A percentile compares a stretch with the other conserved stretches of the same genome.
Conservation (phyloP, 257 asterid genomes). For the Oldenlandia corymbosa region DNA sequence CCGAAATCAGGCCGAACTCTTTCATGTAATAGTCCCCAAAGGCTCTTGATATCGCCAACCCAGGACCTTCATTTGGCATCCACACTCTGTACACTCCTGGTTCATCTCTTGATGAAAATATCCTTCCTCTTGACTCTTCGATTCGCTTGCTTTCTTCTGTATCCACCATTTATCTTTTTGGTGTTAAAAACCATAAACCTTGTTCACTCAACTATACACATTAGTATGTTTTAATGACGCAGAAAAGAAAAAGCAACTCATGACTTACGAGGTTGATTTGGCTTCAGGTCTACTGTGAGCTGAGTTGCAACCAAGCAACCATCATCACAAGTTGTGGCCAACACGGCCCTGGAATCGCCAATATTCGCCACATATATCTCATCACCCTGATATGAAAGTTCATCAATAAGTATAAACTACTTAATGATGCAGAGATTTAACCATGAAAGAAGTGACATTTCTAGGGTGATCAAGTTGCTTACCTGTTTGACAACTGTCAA, state of each 20-base stretch:
- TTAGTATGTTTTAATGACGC: too few species aligned
- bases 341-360: constrained; percentile 77
- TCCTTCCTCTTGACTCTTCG: constrained; percentile 47
- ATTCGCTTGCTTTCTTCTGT: constrained; percentile 67
- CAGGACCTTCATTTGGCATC: constrained; percentile 78
- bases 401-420: not conserved
- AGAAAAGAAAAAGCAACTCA: not conserved
- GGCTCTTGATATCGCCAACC: constrained; percentile 73
- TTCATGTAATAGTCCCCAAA: constrained; percentile 71
- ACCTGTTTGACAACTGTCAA: constrained; percentile 65
- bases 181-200: too few species aligned
- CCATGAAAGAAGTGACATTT: too few species aligned
- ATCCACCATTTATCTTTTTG: too few species aligned
- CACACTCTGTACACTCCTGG: constrained; percentile 68
- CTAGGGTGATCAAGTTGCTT: too few species aligned
- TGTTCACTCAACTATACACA: too few species aligned
- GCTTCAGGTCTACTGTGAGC: constrained; percentile 76
- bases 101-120: constrained; percentile 51
- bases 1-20: constrained; percentile 74
- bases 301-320: constrained; percentile 52
- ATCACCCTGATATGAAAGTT: constrained; percentile 45
- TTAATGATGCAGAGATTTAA: not conserved
- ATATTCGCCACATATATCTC: constrained; percentile 51
- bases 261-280: constrained; percentile 56
- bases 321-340: constrained; percentile 50